Base-by-base conservation (phyloP, 805 yeast species). In the Vanderwaltozyma polyspora region DNA sequence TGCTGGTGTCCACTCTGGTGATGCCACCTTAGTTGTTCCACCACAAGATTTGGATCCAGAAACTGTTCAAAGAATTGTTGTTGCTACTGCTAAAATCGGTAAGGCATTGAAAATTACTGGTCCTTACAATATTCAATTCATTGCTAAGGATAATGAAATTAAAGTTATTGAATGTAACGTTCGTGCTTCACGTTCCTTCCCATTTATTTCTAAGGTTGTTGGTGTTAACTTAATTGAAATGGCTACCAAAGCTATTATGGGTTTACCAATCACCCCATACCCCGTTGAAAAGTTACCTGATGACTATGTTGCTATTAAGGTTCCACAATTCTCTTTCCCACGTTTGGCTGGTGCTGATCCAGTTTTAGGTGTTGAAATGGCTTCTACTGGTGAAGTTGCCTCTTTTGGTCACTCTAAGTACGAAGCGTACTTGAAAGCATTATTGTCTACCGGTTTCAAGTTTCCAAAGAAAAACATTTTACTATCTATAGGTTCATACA, bases 1-100 rank as follows among this genome's bases (percentile, higher is more conserved):
- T 56, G 98, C 98, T 21, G 98, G 98, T 73, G 95, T 89, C 29
- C 98, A 89, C 64, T 89, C 96, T 34, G 98, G 98, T 70, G 98
- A 89, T 63, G 98, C 98, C 41, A 89, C 97, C 32, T 67, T 89
- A 54, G 82, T 89, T 59, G 93, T 89, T 39, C 98, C 98, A 36
- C 95, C 96, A 33, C 96, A 89, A 66, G 94, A 84, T 56, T 72
- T 91, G 50, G 89, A 80, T 45, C 83, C 85, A 40, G 95, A 84
- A 64, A 85, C 95, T 30, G 94, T 89, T 35, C 66, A 72, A 43
- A 74, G 96, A 63, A 85, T 91, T 53, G 95, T 84, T 33, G 91
- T 74, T 46, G 95, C 95, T 29, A 86, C 98, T 33, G 94, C 94
- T 40, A 89, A 87, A 67, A 86, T 89, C 55, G 97, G 95, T 56